These are phyloP conservation scores for Macrophomina phaseolina DNA, from an alignment of 2,329 filamentous ascomycete genomes.

Conservation along the genomic window DNA sequence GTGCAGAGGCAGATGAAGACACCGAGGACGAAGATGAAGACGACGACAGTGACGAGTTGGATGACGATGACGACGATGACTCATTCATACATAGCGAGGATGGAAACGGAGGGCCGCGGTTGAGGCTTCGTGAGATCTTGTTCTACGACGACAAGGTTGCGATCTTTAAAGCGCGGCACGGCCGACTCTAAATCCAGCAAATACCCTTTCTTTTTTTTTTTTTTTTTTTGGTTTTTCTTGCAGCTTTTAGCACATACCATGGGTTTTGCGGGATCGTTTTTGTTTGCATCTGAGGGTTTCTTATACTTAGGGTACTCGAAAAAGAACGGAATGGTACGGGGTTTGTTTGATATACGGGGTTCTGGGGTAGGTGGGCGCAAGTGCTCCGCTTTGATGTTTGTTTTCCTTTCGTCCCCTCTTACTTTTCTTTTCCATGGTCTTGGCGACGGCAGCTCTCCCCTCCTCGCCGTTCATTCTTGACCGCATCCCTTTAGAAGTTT, in stretches of 20 bases:
- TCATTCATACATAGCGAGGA: constrained; percentile 54
- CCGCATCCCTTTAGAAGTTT: no score
- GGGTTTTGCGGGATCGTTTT: background rate
- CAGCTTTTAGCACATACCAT: constrained; percentile 17
- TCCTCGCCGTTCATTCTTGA: no score
- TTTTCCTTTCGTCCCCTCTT: background rate
- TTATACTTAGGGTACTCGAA: background rate
- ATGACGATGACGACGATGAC: constrained; percentile 53
- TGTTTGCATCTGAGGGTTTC: constrained; percentile 2
- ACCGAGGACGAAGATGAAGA: constrained; percentile 50
- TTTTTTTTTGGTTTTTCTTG: background rate
- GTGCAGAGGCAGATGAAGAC: constrained; percentile 43
- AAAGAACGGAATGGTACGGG: constrained; percentile 4
- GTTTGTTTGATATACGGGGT: background rate
- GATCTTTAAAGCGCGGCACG: constrained; percentile 78
- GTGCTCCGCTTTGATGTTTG: background rate
- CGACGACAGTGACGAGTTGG: constrained; percentile 57
- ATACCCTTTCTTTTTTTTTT: background rate
- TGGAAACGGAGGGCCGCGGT: constrained; percentile 54
- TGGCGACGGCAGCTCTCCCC: background rate
- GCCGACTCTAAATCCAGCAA: constrained; percentile 40
- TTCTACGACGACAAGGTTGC: constrained; percentile 85
- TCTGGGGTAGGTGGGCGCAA: background rate
- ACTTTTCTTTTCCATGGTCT: background rate
- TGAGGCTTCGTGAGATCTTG: constrained; percentile 76